phyloP scores from a whole-genome alignment of 306 rosid genomes.

The Luffa aegyptiaca region DNA sequence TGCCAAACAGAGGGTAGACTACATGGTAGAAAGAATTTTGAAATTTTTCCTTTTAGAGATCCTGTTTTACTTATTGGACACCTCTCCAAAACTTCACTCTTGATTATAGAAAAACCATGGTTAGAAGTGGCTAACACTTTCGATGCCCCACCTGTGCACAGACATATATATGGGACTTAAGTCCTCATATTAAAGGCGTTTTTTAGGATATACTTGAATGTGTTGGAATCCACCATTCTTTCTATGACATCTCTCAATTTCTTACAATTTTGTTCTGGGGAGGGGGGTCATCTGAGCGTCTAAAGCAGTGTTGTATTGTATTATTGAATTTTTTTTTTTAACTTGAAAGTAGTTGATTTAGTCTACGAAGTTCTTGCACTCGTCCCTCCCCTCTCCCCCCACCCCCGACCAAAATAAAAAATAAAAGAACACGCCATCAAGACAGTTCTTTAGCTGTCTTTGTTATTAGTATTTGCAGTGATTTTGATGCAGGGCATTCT shows the following conservation, averaged over 20 bases:
- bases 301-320: slow-evolving; percentile 48
- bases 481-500: neutral
- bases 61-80: slow-evolving; percentile 68
- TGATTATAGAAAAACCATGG: slow-evolving; percentile 89
- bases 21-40: slow-evolving; percentile 47
- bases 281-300: slow-evolving; percentile 15
- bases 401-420: neutral
- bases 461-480: neutral
- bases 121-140: slow-evolving; percentile 66
- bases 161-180: slow-evolving; percentile 75
- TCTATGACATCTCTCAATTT: slow-evolving; percentile 6
- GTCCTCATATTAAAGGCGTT: slow-evolving; percentile 13
- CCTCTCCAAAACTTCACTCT: slow-evolving; percentile 52
- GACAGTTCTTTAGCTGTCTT: neutral
- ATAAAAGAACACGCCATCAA: neutral
- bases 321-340: slow-evolving; percentile 27
- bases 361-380: slow-evolving; percentile 1
- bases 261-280: slow-evolving; percentile 9
- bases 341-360: slow-evolving; percentile 27
- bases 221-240: slow-evolving; percentile 19
- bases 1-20: slow-evolving; percentile 24
- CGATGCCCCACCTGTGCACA: slow-evolving; percentile 76
- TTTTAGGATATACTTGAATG: slow-evolving; percentile 27
- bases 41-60: slow-evolving; percentile 41
- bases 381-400: neutral